A percentile compares a stretch with the other conserved stretches of the same genome.
Conservation (phyloP, 495 filamentous ascomycete genomes). For the Chaetomium tenue region DNA sequence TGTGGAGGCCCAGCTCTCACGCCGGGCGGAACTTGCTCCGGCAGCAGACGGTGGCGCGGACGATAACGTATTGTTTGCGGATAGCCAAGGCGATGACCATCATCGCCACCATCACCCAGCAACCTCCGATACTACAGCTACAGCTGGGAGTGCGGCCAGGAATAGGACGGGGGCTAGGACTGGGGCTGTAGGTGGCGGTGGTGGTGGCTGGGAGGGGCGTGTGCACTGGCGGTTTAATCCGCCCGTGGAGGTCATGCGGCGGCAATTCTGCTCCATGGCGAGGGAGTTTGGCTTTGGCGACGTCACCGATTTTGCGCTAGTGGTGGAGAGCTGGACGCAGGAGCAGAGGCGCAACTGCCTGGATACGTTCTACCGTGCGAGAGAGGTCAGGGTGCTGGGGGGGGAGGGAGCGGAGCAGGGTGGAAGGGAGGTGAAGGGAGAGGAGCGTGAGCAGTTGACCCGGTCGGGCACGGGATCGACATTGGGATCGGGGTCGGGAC, state of each 20-base stretch:
- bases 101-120: not conserved
- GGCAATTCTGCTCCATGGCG: conserved; percentile 93
- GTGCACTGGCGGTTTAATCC: conserved; percentile 69
- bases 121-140: too few relatives aligned
- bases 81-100: conserved; percentile 29
- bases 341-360: conserved; percentile 75
- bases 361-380: conserved; percentile 70
- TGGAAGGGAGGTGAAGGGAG: conserved; percentile 7
- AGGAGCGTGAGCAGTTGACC: not conserved
- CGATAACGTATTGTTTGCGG: conserved; percentile 35
- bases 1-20: conserved; percentile 75
- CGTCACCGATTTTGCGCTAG: conserved; percentile 83
- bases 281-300: conserved; percentile 70
- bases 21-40: conserved; percentile 65
- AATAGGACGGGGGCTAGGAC: not conserved
- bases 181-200: too few relatives aligned
- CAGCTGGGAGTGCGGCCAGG: not conserved
- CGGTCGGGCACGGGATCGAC: too few relatives aligned
- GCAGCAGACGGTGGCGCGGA: conserved; percentile 35
- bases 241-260: conserved; percentile 65
- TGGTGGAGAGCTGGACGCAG: conserved; percentile 92
- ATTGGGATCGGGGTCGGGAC: not conserved
- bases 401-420: conserved; percentile 18
- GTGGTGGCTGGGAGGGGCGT: conserved; percentile 28
- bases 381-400: conserved; percentile 43